Conservation (phyloP, 139 green algal genomes). For the Nannochloris sp. region DNA sequence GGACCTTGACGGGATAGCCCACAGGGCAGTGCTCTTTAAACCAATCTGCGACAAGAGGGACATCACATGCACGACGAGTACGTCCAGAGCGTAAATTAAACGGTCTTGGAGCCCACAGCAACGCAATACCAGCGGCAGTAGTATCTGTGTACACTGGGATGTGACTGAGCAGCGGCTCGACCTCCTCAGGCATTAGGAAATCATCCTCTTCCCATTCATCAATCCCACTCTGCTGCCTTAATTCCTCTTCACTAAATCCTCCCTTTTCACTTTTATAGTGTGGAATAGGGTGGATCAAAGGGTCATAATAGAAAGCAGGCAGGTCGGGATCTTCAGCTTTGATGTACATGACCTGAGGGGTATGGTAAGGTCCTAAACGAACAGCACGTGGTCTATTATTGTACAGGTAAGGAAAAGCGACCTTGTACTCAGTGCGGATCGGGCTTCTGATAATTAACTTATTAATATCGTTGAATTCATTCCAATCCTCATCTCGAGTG, state of each 20-base stretch:
- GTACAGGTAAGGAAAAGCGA: slow-evolving; percentile 99
- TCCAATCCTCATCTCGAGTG: slow-evolving; percentile 94
- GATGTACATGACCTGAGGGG: slow-evolving; percentile 97
- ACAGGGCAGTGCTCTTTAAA: slow-evolving; percentile 90
- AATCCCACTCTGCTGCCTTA: slow-evolving; percentile 27
- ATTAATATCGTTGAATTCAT: slow-evolving; percentile 99
- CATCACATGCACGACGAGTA: slow-evolving; percentile 82
- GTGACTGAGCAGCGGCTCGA: slow-evolving; percentile 63
- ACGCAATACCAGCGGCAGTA: slow-evolving; percentile 83
- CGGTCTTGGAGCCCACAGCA: slow-evolving; percentile 90
- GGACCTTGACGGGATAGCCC: slow-evolving; percentile 90
- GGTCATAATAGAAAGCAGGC: slow-evolving; percentile 99
- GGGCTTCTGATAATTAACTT: slow-evolving; percentile 98
- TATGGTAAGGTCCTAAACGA: slow-evolving; percentile 81
- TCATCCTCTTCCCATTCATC: slow-evolving; percentile 81
- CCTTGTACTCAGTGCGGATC: slow-evolving; percentile 84
- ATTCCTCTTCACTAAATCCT: slow-evolving; percentile 8
- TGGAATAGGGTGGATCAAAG: slow-evolving; percentile 97
- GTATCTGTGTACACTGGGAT: slow-evolving; percentile 52
- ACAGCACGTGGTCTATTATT: slow-evolving; percentile 97
- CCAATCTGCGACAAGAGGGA: slow-evolving; percentile 94
- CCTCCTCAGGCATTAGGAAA: slow-evolving; percentile 76
- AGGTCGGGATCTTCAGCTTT: slow-evolving; percentile 99
- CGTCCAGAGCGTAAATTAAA: slow-evolving; percentile 87
- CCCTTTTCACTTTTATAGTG: slow-evolving; percentile 59